Evolutionary conservation across 1,284 basidiomycete genomes (phyloP).

Genomic region (Mycena sp.): DNA sequence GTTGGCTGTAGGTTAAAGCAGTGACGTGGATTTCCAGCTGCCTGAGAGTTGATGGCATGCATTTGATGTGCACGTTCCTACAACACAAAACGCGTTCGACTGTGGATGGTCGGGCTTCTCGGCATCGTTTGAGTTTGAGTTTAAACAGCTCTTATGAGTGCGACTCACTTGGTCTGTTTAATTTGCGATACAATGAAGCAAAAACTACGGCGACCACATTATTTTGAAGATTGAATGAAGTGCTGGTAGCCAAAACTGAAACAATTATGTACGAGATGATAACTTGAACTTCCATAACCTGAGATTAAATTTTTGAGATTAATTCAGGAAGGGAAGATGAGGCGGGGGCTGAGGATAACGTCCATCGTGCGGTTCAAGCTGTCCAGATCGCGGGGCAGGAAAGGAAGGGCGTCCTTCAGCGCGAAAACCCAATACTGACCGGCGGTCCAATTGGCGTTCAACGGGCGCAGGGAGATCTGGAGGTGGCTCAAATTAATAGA

Average conservation of each 20-base stretch:
- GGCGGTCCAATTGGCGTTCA: constrained; percentile 9
- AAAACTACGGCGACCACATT: background rate
- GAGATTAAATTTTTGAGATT: background rate
- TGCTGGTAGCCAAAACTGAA: constrained; percentile 2
- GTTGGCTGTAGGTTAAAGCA: too few relatives aligned
- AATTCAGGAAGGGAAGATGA: constrained; percentile 8
- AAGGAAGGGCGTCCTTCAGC: constrained; percentile 17
- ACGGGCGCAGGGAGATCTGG: constrained; percentile 16
- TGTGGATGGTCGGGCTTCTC: too few relatives aligned
- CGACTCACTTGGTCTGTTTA: constrained; percentile 62
- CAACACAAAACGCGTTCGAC: too few relatives aligned
- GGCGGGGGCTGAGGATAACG: constrained; percentile 11
- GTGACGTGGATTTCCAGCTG: too few relatives aligned
- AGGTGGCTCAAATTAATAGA: background rate
- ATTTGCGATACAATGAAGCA: background rate
- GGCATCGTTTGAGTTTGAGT: too few relatives aligned
- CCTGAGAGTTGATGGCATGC: too few relatives aligned
- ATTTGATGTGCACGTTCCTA: too few relatives aligned
- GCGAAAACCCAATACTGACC: constrained; percentile 29
- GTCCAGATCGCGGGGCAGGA: constrained; percentile 15
- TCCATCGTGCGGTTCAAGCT: background rate
- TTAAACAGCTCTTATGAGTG: too few relatives aligned
- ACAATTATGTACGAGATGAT: constrained; percentile 23
- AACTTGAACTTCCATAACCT: background rate
- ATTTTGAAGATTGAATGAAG: too few relatives aligned